Base-by-base conservation (phyloP, 257 asterid species). In the Misopates orontium region DNA sequence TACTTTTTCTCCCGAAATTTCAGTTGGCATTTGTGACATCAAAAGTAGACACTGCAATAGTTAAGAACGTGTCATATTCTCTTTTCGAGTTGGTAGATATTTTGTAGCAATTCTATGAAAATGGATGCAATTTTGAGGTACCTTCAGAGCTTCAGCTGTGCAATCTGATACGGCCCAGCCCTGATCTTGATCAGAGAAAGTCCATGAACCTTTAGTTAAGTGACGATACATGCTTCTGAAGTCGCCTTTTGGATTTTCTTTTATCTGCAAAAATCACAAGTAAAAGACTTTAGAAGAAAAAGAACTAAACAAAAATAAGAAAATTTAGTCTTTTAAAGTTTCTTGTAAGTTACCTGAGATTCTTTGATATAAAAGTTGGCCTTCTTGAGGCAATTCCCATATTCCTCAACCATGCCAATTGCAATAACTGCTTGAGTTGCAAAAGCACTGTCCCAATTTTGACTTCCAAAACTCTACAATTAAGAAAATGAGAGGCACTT, bases 111-210 rank as follows among this genome's bases (percentile, higher is more conserved):
- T 16, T 54, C n/a, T n/a, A n/a, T n/a, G n/a, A n/a, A n/a, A n/a
- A n/a, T 2, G 36, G 36, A 2, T 28, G 36, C 36, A 28, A 2
- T 2, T 8, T n/a, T 32, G 10, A 59, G 36, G 13, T 59, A 89
- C 97, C 89, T 84, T 85, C 0, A 87, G 80, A 2, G 85, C 81
- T 70, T 90, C 92, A 0, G 96, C 87, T 1, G 96, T 90, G 74
- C 96, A 85, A 47, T 90, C 97, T 0, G 96, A 90, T 25, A 84
- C 96, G 64, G 60, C 87, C 95, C 96, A 87, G 0, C 96, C 97
- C 0, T 90, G 96, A 84, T 90, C 97, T 70, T 90, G 97, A 75
- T 90, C 97, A 15, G 95, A 85, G 76, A 90, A 90, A 55, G 96
- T 78, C 96, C 96, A 90, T 5, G 95, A 70, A 17, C 97, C 97